Conservation (phyloP, 2,329 filamentous ascomycete genomes). For the Curvularia eragrostidis region DNA sequence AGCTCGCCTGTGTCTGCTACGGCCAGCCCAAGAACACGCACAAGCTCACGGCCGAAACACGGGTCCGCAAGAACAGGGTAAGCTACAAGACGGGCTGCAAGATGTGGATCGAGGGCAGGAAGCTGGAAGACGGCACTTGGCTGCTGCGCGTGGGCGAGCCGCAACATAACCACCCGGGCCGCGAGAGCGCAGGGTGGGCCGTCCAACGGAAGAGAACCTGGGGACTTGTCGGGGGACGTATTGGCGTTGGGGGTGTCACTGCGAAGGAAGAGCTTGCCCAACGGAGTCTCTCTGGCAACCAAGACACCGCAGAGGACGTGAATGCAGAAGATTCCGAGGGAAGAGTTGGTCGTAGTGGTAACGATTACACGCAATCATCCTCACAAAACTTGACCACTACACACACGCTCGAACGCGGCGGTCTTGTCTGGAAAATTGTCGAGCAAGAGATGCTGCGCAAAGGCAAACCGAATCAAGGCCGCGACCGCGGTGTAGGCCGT, state of each 20-base stretch:
- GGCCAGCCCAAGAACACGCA: constrained; percentile 47
- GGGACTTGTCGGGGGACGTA: constrained; percentile 39
- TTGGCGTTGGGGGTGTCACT: constrained; percentile 43
- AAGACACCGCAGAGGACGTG: constrained; percentile 6
- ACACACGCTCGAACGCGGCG: constrained; percentile 39
- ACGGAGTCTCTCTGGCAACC: constrained; percentile 5
- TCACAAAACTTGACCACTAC: constrained; percentile 13
- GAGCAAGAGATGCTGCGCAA: constrained; percentile 47
- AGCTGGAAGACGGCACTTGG: constrained; percentile 40
- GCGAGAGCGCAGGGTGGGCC: constrained; percentile 40
- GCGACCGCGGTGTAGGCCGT: constrained; percentile 42
- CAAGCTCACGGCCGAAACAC: constrained; percentile 45
- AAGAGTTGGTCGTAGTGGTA: background rate
- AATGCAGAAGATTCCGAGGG: constrained; percentile 12
- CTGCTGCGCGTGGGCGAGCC: constrained; percentile 38
- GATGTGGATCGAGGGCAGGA: constrained; percentile 48
- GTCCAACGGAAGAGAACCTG: constrained; percentile 45
- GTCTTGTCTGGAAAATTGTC: constrained; percentile 45
- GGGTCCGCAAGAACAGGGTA: constrained; percentile 43
- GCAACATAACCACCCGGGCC: constrained; percentile 42
- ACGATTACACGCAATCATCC: constrained; percentile 7
- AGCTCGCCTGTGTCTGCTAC: constrained; percentile 48
- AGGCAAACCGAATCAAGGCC: constrained; percentile 31
- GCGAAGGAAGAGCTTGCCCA: constrained; percentile 38
- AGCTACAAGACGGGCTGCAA: constrained; percentile 46